Conservation (phyloP, 768 basidiomycete species). For the Rhizopogon vesiculosus region DNA sequence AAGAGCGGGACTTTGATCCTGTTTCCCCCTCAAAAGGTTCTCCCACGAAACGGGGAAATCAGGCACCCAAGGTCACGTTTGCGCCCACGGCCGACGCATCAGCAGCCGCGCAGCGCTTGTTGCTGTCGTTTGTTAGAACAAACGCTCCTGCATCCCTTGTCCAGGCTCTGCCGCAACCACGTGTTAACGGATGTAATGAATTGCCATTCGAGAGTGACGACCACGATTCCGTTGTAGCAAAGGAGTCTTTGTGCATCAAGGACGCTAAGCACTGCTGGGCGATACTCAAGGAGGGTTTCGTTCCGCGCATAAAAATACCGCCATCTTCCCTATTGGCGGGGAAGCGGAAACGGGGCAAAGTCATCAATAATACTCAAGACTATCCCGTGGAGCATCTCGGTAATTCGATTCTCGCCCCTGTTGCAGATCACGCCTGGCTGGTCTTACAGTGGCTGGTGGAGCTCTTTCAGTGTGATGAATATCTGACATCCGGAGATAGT, state of each 20-base stretch:
- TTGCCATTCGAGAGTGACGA: constrained; percentile 19
- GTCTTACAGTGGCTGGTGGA: constrained; percentile 64
- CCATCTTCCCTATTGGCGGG: constrained; percentile 7
- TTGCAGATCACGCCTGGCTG: constrained; percentile 66
- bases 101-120: constrained; percentile 45
- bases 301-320: constrained; percentile 28
- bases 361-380: constrained; percentile 20
- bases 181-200: constrained; percentile 15
- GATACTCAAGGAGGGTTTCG: constrained; percentile 51
- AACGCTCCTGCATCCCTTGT: constrained; percentile 51
- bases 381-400: constrained; percentile 16
- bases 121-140: constrained; percentile 52
- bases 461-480: constrained; percentile 68
- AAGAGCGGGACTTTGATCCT: constrained; percentile 18
- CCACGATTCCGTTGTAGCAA: constrained; percentile 53
- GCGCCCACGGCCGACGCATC: constrained; percentile 42
- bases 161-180: constrained; percentile 51
- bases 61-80: constrained; percentile 35
- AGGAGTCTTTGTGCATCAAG: constrained; percentile 48
- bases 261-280: constrained; percentile 58
- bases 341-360: constrained; percentile 29
- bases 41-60: constrained; percentile 43
- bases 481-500: constrained; percentile 19
- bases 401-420: constrained; percentile 22
- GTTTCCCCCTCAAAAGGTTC: constrained; percentile 35